Conservation (phyloP, 208 protist species). For the Acanthamoeba pearcei region DNA sequence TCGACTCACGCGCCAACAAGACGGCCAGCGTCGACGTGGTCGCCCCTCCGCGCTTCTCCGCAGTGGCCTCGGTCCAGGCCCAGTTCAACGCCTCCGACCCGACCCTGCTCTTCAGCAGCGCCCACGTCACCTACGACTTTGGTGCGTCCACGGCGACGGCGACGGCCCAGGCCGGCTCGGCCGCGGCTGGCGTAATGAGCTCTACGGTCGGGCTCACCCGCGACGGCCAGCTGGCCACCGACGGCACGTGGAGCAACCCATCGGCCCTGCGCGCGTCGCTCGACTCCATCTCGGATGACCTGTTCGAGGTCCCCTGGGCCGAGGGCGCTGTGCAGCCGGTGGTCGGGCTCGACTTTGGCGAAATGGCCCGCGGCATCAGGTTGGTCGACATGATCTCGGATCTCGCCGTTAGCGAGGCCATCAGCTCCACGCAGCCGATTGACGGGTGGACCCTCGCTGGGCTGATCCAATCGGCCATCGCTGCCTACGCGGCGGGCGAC, state of each 20-base stretch:
- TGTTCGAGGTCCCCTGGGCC: background rate
- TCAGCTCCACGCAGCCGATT: background rate
- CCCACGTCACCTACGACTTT: conserved; percentile 17
- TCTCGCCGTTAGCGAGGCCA: background rate
- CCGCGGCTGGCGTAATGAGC: background rate
- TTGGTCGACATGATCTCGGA: background rate
- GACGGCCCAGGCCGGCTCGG: background rate
- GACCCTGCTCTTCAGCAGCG: background rate
- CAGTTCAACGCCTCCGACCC: background rate
- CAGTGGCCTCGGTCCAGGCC: background rate
- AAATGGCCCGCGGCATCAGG: background rate
- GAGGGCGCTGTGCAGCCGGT: background rate
- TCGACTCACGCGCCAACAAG: background rate
- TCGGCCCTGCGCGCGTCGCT: background rate
- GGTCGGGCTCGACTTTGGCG: background rate
- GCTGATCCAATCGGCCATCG: background rate
- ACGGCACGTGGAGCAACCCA: background rate
- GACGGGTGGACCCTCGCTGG: background rate
- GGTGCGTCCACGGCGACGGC: background rate
- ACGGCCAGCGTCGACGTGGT: background rate
- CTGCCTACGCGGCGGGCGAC: background rate
- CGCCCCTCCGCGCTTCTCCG: background rate
- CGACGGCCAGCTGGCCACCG: background rate
- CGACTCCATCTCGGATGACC: background rate
- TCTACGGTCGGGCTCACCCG: background rate